These are phyloP conservation scores for Glebionis coronaria DNA, from an alignment of 129 eudicot genomes.

Conservation along the genomic window DNA sequence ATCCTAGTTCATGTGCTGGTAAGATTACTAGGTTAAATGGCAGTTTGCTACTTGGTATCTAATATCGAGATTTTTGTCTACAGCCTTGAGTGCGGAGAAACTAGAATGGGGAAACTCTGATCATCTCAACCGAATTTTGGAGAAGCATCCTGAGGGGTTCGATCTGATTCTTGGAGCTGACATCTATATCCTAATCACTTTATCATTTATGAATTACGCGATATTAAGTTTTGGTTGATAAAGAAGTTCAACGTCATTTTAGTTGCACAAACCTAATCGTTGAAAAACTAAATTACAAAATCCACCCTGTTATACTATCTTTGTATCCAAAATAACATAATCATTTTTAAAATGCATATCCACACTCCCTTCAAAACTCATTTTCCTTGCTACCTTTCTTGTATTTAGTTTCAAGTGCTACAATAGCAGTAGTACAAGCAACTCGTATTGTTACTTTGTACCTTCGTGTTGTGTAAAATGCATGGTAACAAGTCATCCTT, in stretches of 20 bases:
- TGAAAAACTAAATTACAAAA: no score
- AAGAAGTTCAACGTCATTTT: no score
- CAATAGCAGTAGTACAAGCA: background rate
- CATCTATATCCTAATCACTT: conserved; percentile 67
- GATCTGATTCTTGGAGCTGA: conserved; percentile 98
- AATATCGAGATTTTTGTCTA: conserved; percentile 11
- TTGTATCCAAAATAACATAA: no score
- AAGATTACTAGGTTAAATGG: conserved; percentile 27
- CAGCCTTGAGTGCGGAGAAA: conserved; percentile 66
- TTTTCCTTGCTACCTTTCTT: background rate
- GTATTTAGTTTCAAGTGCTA: background rate
- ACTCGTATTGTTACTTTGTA: background rate
- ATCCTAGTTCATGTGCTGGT: conserved; percentile 48
- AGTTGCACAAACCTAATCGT: no score
- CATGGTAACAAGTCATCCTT: conserved; percentile 29
- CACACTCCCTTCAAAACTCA: background rate
- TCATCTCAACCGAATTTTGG: conserved; percentile 55
- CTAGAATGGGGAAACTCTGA: conserved; percentile 89
- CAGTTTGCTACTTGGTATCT: conserved; percentile 18
- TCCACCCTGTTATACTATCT: no score
- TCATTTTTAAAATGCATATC: no score
- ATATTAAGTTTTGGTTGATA: no score
- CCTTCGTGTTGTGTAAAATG: background rate
- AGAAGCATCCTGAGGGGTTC: conserved; percentile 62
- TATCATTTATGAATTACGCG: conserved; percentile 1